These are phyloP conservation scores for Suhomyces sp. DNA, from an alignment of 805 yeast genomes.

Conservation along the genomic window DNA sequence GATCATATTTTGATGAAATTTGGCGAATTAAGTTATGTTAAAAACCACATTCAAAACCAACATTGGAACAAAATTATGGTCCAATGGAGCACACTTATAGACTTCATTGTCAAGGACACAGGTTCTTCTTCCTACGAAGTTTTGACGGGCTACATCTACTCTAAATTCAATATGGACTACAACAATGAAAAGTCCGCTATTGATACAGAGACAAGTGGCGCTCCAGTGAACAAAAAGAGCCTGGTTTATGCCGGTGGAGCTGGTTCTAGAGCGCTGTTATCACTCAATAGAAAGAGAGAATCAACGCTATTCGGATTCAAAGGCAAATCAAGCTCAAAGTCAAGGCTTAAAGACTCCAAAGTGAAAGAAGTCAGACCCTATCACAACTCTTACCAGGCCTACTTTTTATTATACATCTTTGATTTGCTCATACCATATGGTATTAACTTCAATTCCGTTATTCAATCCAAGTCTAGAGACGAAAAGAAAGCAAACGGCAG, in stretches of 20 bases:
- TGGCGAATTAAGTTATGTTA: slow-evolving; percentile 17
- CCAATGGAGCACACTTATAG: slow-evolving; percentile 29
- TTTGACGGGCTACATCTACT: slow-evolving; percentile 28
- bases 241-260: neutral
- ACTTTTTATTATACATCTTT: slow-evolving; percentile 27
- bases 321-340: slow-evolving; percentile 15
- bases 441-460: slow-evolving; percentile 26
- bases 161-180: slow-evolving; percentile 22
- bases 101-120: slow-evolving; percentile 32
- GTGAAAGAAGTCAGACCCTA: slow-evolving; percentile 23
- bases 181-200: slow-evolving; percentile 3
- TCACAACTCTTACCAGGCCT: slow-evolving; percentile 34
- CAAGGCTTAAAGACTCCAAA: slow-evolving; percentile 16
- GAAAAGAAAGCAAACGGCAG: slow-evolving; percentile 6
- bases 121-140: slow-evolving; percentile 39
- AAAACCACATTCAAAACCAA: slow-evolving; percentile 29
- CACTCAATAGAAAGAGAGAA: slow-evolving; percentile 19
- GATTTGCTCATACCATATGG: slow-evolving; percentile 36
- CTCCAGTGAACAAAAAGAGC: neutral
- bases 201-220: neutral
- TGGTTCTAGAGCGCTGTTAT: slow-evolving; percentile 1
- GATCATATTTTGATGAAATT: slow-evolving; percentile 32
- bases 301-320: slow-evolving; percentile 27
- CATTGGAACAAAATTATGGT: slow-evolving; percentile 29
- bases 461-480: slow-evolving; percentile 7